Base-by-base conservation (phyloP, 768 basidiomycete species). In the Dentipellis fragilis region DNA sequence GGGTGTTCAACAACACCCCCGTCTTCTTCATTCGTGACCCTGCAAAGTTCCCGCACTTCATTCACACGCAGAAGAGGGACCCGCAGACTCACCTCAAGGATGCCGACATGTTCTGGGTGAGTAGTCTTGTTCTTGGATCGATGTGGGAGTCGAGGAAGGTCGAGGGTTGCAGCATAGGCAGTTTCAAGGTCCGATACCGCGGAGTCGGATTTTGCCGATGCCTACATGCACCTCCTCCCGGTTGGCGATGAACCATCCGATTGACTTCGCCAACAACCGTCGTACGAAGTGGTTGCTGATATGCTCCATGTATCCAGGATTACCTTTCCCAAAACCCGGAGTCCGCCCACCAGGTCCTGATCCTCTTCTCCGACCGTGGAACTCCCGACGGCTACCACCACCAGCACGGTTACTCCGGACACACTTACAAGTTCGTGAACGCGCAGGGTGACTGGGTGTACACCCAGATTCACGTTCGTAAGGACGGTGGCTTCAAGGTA, bases 11-110 rank as follows among this genome's bases (percentile, higher is more conserved):
- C 74, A 92, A 93, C 74, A 91, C 89, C 12, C 91, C 93, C 49
- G 79, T 94, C 61, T 93, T 93, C 81, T 87, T 91, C 75, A 81
- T 96, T 69, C 81, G 85, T 62, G 84, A 94, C 68, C 81, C 88
- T 12, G 79, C 86, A 71, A 85, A 92, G 71, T 96, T 95, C 79
- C 85, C 89, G 47, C 90, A 96, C 73, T 85, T 96, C 71, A 89
- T 95, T 63, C 94, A 97, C 75, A 91, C 91, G 29, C 88, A 90
- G 67, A 93, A 93, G 75, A 81, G 87, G 60, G 80, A 91, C 69
- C 94, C 94, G 14, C 89, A 91, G 66, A 94, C 93, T 8, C 89
- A 97, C 71, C 70, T 94, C 63, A 92, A 88, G 69, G 91, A 92
- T 73, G 67, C 85, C 49, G 88, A 93, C 68, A 81, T 80, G 77